Base-by-base conservation (phyloP, 345 rosid species). In the Rhizophora mangle region DNA sequence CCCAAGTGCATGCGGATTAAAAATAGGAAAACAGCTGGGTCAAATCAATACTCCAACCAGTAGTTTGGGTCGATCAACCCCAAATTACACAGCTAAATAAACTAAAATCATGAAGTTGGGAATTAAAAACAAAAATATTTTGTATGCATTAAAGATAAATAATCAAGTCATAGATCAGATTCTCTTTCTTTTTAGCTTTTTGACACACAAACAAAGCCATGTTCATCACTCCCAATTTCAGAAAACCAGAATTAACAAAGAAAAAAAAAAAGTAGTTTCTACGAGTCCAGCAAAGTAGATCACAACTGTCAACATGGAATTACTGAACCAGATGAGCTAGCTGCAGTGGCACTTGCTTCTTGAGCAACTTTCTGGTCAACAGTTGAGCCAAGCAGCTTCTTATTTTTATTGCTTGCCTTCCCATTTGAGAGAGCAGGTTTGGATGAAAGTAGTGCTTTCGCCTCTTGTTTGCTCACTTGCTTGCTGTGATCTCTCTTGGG, bases 391-490 rank as follows among this genome's bases (percentile, higher is more conserved):
- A 74, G 64, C 24, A 61, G 30, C 51, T 63, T 74, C 66, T 78
- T 84, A 18, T 74, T 62, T 27, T 80, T 82, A 36, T 76, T 49
- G 36, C 58, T 46, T 46, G 60, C 72, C 31, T 81, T 79, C 51
- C 65, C 72, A 58, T 74, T 84, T 63, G 82, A 49, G 53, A 63
- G 64, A 71, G 68, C 71, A 43, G 75, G 81, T 68, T 75, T 83
- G 49, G 49, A 30, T 13, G 81, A 30, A 34, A 56, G 63, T 24
- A 76, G 3, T 6, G n/a, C 11, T 63, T 75, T 80, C 36, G 70
- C 60, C 37, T 81, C 76, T 66, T 75, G 52, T 81, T 82, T 85
- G 80, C 60, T 78, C 20, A 52, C 74, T 64, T 81, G 69, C 74
- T 66, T 79, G 68, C 36, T 54, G 27, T 80, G 80, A 26, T 64